Base-by-base conservation (phyloP, 257 asterid genomes). In the Capsicum chinense region DNA sequence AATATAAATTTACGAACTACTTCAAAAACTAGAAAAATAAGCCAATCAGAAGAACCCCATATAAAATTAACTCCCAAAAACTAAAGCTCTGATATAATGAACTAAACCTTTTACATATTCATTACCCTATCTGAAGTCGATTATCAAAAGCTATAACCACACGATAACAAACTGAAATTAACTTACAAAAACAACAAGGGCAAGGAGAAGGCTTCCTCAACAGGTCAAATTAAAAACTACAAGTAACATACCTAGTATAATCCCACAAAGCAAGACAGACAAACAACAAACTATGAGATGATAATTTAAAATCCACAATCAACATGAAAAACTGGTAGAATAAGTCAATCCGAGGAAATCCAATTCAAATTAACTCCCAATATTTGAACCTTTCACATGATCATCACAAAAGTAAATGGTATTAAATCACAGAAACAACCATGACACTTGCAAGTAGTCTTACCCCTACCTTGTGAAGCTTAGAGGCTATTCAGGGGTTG, bases 151-250 rank as follows among this genome's bases (percentile, higher is more conserved):
- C 33, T 26, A 26, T 26, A 26, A 26, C 33, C 33, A 26, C 33
- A 26, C 33, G 33, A 26, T 26, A 26, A 0, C 19, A 37, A 78
- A 78, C 7, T 35, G 33, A n/a, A 54, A 48, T 16, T 13, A 14
- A 91, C 98, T 86, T 83, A 87, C 97, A n/a, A 97, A 92, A 76
- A 90, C 86, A 80, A 92, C 92, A 47, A 92, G 92, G 64, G 95
- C 89, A 39, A 93, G 96, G 39, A 95, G 87, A 10, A 91, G 88
- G 83, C 89, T 80, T 62, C 98, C 98, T 35, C 87, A 91, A 85
- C 92, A 26, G 33, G 33, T 26, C 33, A 26, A 26, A 26, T 26
- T 26, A 26, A 26, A 26, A 26, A 26, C 33, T 26, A 26, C 33
- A 26, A 26, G 33, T 26, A 26, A 26, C 33, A 26, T 26, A 26